Evolutionary conservation across 2,329 filamentous ascomycete species (phyloP).

Genomic region (Hortaea werneckii): DNA sequence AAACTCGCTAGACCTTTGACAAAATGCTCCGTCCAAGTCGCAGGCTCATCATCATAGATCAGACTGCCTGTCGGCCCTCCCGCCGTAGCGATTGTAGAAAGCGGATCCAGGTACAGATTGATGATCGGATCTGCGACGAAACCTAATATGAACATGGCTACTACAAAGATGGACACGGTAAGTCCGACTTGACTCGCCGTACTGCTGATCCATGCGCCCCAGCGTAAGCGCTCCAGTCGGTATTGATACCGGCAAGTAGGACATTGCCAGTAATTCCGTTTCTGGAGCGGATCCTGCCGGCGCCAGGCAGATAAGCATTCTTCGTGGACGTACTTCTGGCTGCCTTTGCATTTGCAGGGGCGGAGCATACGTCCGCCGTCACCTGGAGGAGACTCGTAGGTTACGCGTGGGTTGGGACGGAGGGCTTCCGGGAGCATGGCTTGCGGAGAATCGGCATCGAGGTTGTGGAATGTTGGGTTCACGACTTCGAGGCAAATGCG

Average conservation of each 20-base stretch:
- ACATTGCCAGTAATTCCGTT: conserved; percentile 73
- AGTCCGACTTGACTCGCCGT: conserved; percentile 55
- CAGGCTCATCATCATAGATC: conserved; percentile 38
- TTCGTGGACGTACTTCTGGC: conserved; percentile 88
- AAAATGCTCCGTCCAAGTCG: conserved; percentile 73
- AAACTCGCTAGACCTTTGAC: conserved; percentile 83
- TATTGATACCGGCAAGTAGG: conserved; percentile 82
- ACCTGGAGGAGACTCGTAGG: conserved; percentile 56
- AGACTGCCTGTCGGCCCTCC: conserved; percentile 22
- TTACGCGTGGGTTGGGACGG: conserved; percentile 46
- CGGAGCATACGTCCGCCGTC: conserved; percentile 71
- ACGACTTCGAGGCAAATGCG: conserved; percentile 79
- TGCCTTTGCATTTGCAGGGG: conserved; percentile 89
- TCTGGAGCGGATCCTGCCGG: conserved; percentile 55
- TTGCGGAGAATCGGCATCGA: conserved; percentile 37
- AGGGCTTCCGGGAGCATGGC: conserved; percentile 42
- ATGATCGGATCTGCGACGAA: conserved; percentile 91
- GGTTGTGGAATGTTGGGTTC: conserved; percentile 44
- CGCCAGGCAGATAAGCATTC: conserved; percentile 79
- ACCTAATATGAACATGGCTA: conserved; percentile 70
- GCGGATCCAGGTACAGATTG: conserved; percentile 74
- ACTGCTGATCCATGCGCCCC: conserved; percentile 52
- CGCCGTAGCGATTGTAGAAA: conserved; percentile 28
- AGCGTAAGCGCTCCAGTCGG: conserved; percentile 64
- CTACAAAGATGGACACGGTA: conserved; percentile 60